Evolutionary conservation across 192 early-diverging fungal genomes (phyloP).

Genomic region (Mortierella alpina): DNA sequence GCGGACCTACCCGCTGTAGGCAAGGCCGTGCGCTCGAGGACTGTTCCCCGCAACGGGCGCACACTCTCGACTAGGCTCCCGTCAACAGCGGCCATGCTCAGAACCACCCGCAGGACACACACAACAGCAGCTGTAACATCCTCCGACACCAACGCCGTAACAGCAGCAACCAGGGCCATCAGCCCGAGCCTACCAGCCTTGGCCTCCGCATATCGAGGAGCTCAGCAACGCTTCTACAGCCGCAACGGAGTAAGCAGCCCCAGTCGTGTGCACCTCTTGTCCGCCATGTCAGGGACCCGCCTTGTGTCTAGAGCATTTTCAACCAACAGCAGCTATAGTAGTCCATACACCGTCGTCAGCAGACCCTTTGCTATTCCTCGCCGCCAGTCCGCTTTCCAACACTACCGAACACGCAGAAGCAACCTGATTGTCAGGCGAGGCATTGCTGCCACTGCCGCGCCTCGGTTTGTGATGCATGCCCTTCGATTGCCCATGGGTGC

Average conservation of each 20-base stretch:
- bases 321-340: constrained; percentile 2
- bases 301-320: constrained; percentile 41
- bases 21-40: constrained; percentile 17
- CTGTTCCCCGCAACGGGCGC: not conserved
- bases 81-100: constrained; percentile 32
- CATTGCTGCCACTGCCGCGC: constrained; percentile 49
- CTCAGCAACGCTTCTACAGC: constrained; percentile 14
- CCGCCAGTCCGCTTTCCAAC: constrained; percentile 42
- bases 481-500: constrained; percentile 69
- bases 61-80: constrained; percentile 20
- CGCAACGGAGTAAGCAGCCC: not conserved
- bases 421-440: constrained; percentile 29
- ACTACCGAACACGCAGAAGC: constrained; percentile 22
- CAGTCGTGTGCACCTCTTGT: constrained; percentile 5
- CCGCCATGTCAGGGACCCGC: constrained; percentile 29
- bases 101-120: not conserved
- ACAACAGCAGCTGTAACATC: not conserved
- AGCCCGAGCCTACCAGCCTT: not conserved
- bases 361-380: constrained; percentile 33
- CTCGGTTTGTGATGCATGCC: constrained; percentile 57
- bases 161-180: not conserved
- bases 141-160: not conserved
- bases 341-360: not conserved
- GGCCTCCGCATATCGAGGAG: not conserved
- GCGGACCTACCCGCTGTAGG: constrained; percentile 36